A percentile compares a stretch with the other conserved stretches of the same genome.
Conservation (phyloP, 1,139 yeast genomes). For the Schizosaccharomyces versatilis region DNA sequence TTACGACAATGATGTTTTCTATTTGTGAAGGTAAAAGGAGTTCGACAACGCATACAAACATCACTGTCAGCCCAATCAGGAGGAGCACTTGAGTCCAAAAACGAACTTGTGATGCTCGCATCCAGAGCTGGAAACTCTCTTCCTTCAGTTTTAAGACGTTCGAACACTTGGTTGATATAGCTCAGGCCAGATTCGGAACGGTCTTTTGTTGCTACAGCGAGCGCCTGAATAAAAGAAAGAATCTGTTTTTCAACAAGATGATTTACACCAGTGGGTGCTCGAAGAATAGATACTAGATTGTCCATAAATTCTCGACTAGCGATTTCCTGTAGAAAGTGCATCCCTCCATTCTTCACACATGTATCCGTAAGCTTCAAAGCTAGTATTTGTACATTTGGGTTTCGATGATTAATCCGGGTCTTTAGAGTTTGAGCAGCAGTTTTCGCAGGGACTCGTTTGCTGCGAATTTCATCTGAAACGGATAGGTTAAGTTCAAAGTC, state of each 20-base stretch:
- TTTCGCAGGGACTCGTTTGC: conserved; percentile 60
- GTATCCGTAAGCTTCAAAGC: conserved; percentile 51
- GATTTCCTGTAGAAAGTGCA: conserved; percentile 57
- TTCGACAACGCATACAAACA: conserved; percentile 85
- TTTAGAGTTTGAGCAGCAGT: conserved; percentile 70
- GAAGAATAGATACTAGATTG: conserved; percentile 23
- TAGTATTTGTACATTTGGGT: conserved; percentile 57
- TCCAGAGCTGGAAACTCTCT: conserved; percentile 37
- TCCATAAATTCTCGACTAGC: conserved; percentile 77
- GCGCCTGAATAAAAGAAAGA: conserved; percentile 45
- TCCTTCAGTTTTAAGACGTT: conserved; percentile 38
- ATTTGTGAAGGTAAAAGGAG: conserved; percentile 54
- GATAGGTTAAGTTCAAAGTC: conserved; percentile 66
- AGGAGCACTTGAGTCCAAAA: conserved; percentile 77
- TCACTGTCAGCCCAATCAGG: conserved; percentile 97
- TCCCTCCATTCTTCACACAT: conserved; percentile 84
- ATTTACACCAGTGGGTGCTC: conserved; percentile 20
- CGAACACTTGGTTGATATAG: conserved; percentile 43
- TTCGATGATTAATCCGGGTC: conserved; percentile 41
- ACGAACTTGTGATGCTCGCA: conserved; percentile 22
- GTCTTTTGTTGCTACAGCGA: conserved; percentile 54
- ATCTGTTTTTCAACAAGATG: conserved; percentile 37
- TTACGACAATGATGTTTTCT: conserved; percentile 92
- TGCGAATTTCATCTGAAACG: conserved; percentile 66
- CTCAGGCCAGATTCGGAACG: conserved; percentile 33